Base-by-base conservation (phyloP, 2,329 filamentous ascomycete genomes). In the Lasiodiplodia sp. region DNA sequence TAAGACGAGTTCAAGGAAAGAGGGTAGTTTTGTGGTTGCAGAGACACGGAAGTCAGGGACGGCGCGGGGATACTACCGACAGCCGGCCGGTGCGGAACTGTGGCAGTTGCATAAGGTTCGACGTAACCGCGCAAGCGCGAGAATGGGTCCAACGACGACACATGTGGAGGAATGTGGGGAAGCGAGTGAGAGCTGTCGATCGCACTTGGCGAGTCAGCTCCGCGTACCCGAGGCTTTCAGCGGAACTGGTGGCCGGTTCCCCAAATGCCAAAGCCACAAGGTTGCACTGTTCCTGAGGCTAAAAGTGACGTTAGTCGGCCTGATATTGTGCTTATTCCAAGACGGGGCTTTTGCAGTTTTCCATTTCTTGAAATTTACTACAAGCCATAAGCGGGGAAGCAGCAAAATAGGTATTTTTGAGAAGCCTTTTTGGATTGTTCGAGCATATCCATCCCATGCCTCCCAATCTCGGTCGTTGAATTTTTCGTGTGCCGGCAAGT, bases 121-220 rank as follows among this genome's bases (percentile, higher is more conserved):
- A 52, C 60, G 47, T 64, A 64, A 28, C 28, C 60, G 60, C 34
- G 34, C 44, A 57, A 38, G 31, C 55, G 55, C 31, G 31, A n/a
- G 31, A 64, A 64, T 52, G 51, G 51, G 64, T 52, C 47, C 53
- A 44, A 28, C 37, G 51, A 56, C 64, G 40, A 51, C 51, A 56
- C 37, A 66, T 55, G 53, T 56, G 53, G 64, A 47, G 64, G 78
- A 71, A 69, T 79, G 76, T 65, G 73, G 74, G 25, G 77, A 73
- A 37, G 78, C 70, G 68, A 75, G 73, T 31, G 75, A 75, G 5
- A 78, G 70, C 23, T 23, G 60, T 28, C 44, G 60, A 64, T 64
- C 60, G 31, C 31, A 12, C 28, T 49, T 47, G 25, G 58, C 31
- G 60, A 64, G 47, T 53, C 44, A 64, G 38, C 58, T 51, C 44